These are phyloP conservation scores for Pleodorina starrii DNA, from an alignment of 139 green algal genomes.

Conservation along the genomic window DNA sequence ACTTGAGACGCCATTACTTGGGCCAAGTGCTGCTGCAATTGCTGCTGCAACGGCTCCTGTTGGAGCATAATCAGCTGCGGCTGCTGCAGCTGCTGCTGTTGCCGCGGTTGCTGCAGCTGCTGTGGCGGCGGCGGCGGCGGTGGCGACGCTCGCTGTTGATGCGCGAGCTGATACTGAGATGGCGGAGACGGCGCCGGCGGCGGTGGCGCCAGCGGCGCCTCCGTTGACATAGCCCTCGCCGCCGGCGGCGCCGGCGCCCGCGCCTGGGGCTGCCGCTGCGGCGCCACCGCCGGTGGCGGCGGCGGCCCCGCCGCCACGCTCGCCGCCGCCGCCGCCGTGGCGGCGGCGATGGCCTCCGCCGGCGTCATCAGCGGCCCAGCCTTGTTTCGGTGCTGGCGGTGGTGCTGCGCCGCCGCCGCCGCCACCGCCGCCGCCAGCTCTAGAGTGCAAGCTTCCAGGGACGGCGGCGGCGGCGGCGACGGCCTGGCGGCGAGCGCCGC, in stretches of 20 bases:
- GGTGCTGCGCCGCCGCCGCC: constrained; percentile 21
- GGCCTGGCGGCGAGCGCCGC: neutral
- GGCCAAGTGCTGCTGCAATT: neutral
- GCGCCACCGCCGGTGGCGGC: neutral
- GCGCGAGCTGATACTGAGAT: neutral
- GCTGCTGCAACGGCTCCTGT: neutral
- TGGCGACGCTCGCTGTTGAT: neutral
- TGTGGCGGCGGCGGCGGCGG: too few relatives aligned
- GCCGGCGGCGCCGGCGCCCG: too few relatives aligned
- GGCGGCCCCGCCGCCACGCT: neutral
- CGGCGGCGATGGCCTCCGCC: constrained; percentile 5
- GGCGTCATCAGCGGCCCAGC: constrained; percentile 5
- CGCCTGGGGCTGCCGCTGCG: too few relatives aligned
- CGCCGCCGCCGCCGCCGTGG: neutral
- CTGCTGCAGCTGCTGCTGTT: neutral
- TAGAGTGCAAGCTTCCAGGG: neutral
- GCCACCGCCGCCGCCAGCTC: constrained; percentile 9
- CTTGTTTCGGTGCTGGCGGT: constrained; percentile 14
- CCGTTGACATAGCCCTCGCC: neutral
- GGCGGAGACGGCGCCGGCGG: neutral
- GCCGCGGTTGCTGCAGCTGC: too few relatives aligned
- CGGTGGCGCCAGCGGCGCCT: neutral
- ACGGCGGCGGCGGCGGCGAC: neutral
- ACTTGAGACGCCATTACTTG: neutral
- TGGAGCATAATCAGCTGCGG: neutral